Percentiles rank a stretch among this genome's conserved stretches.
Evolutionary conservation across 73 alveolate species (phyloP).

Genomic region (Tetrahymena malaccensis): DNA sequence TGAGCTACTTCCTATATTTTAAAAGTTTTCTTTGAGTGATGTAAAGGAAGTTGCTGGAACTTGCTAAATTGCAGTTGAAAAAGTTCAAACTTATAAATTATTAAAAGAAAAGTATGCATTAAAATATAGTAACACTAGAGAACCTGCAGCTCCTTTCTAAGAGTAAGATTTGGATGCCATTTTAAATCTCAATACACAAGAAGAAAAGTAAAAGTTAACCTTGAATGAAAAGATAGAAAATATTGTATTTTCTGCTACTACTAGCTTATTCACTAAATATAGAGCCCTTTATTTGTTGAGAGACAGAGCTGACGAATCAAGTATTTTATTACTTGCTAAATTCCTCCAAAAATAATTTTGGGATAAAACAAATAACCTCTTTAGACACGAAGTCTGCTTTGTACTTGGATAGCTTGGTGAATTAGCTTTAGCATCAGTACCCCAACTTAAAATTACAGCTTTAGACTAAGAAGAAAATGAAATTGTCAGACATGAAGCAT

Average conservation of each 20-base stretch:
- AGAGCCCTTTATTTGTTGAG: background rate
- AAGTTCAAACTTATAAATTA: background rate
- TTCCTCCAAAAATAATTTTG: background rate
- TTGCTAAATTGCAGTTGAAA: background rate
- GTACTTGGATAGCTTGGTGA: background rate
- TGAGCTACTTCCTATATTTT: background rate
- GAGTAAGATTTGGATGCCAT: background rate
- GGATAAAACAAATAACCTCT: background rate
- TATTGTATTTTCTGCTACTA: background rate
- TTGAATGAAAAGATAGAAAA: background rate
- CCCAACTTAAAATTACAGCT: background rate
- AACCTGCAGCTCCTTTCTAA: background rate
- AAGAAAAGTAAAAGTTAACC: background rate
- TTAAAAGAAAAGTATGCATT: background rate
- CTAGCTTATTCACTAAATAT: background rate
- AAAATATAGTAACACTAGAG: background rate
- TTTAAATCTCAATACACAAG: background rate
- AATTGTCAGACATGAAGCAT: background rate
- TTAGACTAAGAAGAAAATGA: background rate
- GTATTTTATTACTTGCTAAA: background rate
- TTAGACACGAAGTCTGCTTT: background rate
- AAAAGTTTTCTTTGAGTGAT: background rate
- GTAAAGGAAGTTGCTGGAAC: background rate
- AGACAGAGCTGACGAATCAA: background rate
- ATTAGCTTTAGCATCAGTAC: background rate